Evolutionary conservation across 768 basidiomycete species (phyloP), one percentile per base, ranked within the genome.

Genomic region (Kwoniella pini): DNA sequence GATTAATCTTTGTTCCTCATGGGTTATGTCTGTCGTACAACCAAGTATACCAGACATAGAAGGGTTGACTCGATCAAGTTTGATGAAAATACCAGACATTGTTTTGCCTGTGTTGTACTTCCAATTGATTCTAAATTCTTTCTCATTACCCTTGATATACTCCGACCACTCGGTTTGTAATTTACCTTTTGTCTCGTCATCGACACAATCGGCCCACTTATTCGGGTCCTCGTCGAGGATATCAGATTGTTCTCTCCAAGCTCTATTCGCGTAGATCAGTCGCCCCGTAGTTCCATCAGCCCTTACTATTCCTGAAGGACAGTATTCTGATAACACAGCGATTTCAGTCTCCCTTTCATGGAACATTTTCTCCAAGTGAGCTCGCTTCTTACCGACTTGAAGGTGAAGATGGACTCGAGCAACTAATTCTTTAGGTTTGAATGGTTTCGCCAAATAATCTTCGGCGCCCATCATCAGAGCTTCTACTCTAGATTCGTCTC

Each of bases 381-480:
- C 57, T 3, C 74, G 66, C 31, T 78, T 78, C 63, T 81, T 81
- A 28, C 81, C 81, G 11, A 81, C 65, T 48, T 81, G 80, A 63
- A 81, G 71, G 44, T 81, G 80, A 15, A 81, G 69, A 50, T 80
- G 76, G 4, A 74, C 78, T 17, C 81, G 71, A 6, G 81, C 81
- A 28, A 81, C 56, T 10, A 81, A 64, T 57, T 81, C 80, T 45
- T 75, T 72, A 1, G 77, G 69, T 39, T 73, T 76, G 72, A 81
- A 81, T 1, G 81, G 81, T 62, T 81, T 81, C 12, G 70, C 62
- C 13, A 81, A 63, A 56, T 78, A 81, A 54, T 77, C 80, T 49
- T 81, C 80, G 0, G 80, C 80, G 3, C 80, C 81, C 53, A 69
- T 69, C 26, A 78, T 50, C 30, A 81, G 62, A 2, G 79, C 79